Conservation (phyloP, 768 basidiomycete genomes). For the Lentinus tigrinus region DNA sequence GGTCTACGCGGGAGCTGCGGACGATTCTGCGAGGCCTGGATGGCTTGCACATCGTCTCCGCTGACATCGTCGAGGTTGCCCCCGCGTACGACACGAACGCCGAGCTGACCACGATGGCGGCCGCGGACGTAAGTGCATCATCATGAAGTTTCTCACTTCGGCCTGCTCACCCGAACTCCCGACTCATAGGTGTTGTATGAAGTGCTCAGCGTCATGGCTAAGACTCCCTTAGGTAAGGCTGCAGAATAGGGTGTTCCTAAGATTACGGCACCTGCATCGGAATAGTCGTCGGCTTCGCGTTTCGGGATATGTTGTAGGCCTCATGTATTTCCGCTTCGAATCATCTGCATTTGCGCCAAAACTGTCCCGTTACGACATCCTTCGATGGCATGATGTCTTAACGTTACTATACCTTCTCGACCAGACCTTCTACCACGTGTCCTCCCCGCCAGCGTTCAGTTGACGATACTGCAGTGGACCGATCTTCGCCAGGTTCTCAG, state of each 20-base stretch:
- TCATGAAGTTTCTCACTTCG: not conserved
- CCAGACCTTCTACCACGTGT: not conserved
- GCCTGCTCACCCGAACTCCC: slow-evolving; percentile 32
- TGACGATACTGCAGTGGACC: not conserved
- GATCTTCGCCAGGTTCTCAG: not conserved
- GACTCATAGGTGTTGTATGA: slow-evolving; percentile 63
- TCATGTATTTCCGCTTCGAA: not conserved
- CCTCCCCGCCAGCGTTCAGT: not conserved
- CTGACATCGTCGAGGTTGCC: slow-evolving; percentile 83
- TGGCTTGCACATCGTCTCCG: slow-evolving; percentile 74
- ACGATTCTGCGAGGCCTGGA: slow-evolving; percentile 74
- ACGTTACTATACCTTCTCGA: not conserved
- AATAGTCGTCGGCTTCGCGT: not conserved
- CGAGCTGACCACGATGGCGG: slow-evolving; percentile 62
- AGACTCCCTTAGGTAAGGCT: slow-evolving; percentile 69
- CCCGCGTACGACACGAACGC: slow-evolving; percentile 76
- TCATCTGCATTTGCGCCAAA: not conserved
- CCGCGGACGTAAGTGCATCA: slow-evolving; percentile 50
- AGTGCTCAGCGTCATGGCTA: slow-evolving; percentile 76
- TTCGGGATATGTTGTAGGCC: not conserved
- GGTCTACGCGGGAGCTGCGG: slow-evolving; percentile 81
- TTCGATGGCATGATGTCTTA: not conserved
- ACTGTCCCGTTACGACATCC: not conserved
- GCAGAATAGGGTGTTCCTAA: slow-evolving; percentile 1
- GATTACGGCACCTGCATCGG: slow-evolving; percentile 5